A percentile compares a stretch with the other conserved stretches of the same genome.
Evolutionary conservation across 208 protist species (phyloP).

Genomic region (Trypanosoma lewisi): DNA sequence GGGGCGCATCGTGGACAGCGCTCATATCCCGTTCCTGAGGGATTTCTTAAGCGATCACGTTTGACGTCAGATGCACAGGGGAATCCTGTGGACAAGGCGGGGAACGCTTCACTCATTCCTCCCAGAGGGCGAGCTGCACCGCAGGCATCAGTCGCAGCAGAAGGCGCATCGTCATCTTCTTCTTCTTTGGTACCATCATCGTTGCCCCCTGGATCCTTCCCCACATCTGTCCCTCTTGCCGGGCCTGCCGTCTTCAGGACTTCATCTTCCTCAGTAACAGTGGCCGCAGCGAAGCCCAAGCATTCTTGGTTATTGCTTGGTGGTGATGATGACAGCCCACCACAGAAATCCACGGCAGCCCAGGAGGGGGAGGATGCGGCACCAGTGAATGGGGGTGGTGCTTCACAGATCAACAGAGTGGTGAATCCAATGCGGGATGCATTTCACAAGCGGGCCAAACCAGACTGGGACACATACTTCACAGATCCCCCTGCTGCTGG

Average conservation of each 20-base stretch:
- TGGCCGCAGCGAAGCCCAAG: too few species aligned
- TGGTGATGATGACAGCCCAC: conserved; percentile 13
- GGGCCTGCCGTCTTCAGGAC: neutral
- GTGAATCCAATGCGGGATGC: conserved; percentile 18
- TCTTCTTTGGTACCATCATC: neutral
- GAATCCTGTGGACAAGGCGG: conserved; percentile 10
- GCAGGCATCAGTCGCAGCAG: neutral
- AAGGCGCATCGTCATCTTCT: neutral
- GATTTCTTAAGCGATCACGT: conserved; percentile 17
- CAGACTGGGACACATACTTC: conserved; percentile 22
- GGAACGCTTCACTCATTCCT: conserved; percentile 9
- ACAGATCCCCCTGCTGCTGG: neutral
- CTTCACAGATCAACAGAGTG: neutral
- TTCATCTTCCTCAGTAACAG: too few species aligned
- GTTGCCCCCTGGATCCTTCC: neutral
- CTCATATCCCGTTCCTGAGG: conserved; percentile 10
- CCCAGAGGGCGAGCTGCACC: neutral
- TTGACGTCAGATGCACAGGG: conserved; percentile 7
- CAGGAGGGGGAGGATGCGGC: neutral
- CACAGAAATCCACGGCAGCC: neutral
- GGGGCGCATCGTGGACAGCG: neutral
- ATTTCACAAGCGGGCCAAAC: conserved; percentile 11
- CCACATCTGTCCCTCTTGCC: neutral
- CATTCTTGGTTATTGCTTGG: too few species aligned
- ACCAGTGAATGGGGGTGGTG: neutral